phyloP scores from a whole-genome alignment of 345 rosid genomes.

The Gossypium raimondii region DNA sequence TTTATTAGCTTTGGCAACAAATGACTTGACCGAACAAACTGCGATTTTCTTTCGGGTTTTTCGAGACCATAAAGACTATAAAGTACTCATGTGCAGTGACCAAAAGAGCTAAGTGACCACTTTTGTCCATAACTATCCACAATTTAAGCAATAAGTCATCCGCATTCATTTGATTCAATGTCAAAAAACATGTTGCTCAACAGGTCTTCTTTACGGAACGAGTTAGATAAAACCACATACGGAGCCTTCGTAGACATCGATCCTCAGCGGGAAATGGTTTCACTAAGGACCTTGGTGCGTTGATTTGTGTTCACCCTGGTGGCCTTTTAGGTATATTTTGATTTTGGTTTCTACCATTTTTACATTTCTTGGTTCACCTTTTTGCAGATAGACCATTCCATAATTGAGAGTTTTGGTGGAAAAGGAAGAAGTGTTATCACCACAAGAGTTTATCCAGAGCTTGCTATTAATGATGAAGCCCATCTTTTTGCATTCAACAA shows the following conservation, averaged over 20 bases:
- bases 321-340: not conserved
- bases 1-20: conserved; percentile 48
- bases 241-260: conserved; percentile 48
- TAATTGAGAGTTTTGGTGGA: conserved; percentile 27
- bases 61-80: conserved; percentile 26
- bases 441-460: conserved; percentile 25
- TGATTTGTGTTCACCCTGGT: not conserved
- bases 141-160: not conserved
- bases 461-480: conserved; percentile 13
- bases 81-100: conserved; percentile 56
- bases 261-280: conserved; percentile 39
- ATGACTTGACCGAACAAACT: conserved; percentile 51
- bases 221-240: conserved; percentile 26
- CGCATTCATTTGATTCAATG: conserved; percentile 3
- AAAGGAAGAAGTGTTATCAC: conserved; percentile 21
- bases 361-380: not conserved
- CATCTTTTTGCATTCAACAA: conserved; percentile 17
- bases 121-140: not conserved
- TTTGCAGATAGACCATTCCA: conserved; percentile 27
- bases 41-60: conserved; percentile 55
- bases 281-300: conserved; percentile 52
- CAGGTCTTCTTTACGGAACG: conserved; percentile 47
- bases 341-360: not conserved
- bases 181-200: not conserved
- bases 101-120: conserved; percentile 33